These are phyloP conservation scores for Zymoseptoria brevis DNA, from an alignment of 2,329 filamentous ascomycete species.

Conservation along the genomic window DNA sequence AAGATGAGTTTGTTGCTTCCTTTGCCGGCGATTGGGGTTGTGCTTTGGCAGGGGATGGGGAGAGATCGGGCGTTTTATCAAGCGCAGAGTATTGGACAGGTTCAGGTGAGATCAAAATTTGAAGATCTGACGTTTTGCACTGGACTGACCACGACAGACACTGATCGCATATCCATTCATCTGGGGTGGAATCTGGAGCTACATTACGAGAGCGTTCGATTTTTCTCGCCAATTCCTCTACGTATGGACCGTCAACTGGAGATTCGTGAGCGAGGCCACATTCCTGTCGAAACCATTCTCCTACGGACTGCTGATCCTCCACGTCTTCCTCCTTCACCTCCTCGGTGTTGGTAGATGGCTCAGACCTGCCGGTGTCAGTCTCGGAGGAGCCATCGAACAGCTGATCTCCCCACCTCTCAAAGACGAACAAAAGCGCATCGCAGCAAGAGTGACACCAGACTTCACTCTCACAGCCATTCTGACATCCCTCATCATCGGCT, in stretches of 20 bases:
- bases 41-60: conserved; percentile 68
- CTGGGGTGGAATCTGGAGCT: conserved; percentile 56
- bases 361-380: conserved; percentile 53
- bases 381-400: conserved; percentile 48
- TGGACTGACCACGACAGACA: conserved; percentile 33
- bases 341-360: conserved; percentile 67
- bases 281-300: conserved; percentile 71
- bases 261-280: conserved; percentile 74
- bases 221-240: conserved; percentile 85
- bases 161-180: conserved; percentile 61
- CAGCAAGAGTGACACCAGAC: conserved; percentile 54
- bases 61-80: conserved; percentile 58
- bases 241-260: conserved; percentile 99
- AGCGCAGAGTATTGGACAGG: conserved; percentile 62
- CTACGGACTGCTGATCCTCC: conserved; percentile 55
- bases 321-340: conserved; percentile 55
- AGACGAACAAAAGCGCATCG: conserved; percentile 50
- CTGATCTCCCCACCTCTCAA: conserved; percentile 38
- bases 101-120: conserved; percentile 55
- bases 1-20: conserved; percentile 90
- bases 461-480: conserved; percentile 73
- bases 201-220: conserved; percentile 79
- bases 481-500: conserved; percentile 66
- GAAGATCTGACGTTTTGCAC: not conserved
- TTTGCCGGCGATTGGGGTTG: conserved; percentile 68